Conservation (phyloP, 1,139 yeast species). For the Zygosaccharomyces sapae region DNA sequence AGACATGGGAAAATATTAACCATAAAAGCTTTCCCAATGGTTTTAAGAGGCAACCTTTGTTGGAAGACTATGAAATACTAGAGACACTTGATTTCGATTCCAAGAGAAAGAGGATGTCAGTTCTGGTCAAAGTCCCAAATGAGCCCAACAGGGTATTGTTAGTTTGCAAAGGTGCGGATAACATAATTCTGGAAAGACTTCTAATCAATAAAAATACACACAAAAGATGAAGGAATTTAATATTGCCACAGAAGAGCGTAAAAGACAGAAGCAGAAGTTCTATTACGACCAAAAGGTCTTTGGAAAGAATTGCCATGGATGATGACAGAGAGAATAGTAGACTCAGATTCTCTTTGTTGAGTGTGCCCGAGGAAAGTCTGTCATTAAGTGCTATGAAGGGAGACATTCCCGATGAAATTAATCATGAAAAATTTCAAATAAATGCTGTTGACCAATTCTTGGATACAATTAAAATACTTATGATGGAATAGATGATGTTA, state of each 20-base stretch:
- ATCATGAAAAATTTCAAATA: conserved; percentile 35
- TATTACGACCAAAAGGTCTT: conserved; percentile 49
- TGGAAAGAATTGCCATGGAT: conserved; percentile 28
- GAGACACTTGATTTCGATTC: conserved; percentile 85
- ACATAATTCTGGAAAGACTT: conserved; percentile 76
- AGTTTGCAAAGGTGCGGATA: conserved; percentile 94
- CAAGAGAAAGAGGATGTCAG: conserved; percentile 89
- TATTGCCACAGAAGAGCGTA: conserved; percentile 58
- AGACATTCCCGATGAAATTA: conserved; percentile 27
- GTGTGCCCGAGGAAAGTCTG: conserved; percentile 38
- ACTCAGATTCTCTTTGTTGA: conserved; percentile 20
- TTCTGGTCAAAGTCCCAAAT: conserved; percentile 75
- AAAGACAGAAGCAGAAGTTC: conserved; percentile 77
- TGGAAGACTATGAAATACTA: conserved; percentile 67
- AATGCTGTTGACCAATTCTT: conserved; percentile 57
- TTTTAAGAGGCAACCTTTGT: conserved; percentile 56
- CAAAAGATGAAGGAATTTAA: conserved; percentile 60
- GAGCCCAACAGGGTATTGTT: conserved; percentile 57
- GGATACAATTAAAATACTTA: conserved; percentile 46
- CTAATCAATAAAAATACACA: conserved; percentile 55
- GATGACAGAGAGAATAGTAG: conserved; percentile 20
- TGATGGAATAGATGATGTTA: conserved; percentile 57
- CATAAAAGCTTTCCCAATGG: conserved; percentile 78
- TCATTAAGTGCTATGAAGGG: conserved; percentile 35
- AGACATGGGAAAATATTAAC: conserved; percentile 57